Conservation (phyloP, 108 stramenopile species). For the Cyclotella atomus region DNA sequence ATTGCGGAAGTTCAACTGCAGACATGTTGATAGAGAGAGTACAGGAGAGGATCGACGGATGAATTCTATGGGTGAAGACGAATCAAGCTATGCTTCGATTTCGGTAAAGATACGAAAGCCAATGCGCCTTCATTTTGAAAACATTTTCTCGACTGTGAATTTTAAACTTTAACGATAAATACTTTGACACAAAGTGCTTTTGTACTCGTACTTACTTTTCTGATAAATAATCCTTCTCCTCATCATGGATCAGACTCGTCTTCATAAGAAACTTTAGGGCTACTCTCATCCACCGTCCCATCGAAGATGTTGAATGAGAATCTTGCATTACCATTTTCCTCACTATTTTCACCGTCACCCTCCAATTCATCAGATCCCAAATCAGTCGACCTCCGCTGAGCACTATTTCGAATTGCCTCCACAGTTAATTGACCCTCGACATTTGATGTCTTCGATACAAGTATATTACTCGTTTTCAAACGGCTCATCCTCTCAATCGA, state of each 20-base stretch:
- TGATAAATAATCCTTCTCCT: neutral
- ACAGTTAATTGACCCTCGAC: neutral
- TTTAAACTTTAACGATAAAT: too few relatives aligned
- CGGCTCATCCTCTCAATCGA: neutral
- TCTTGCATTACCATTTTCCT: neutral
- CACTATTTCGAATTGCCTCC: neutral
- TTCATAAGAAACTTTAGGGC: slow-evolving; percentile 8
- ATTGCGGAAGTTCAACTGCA: neutral
- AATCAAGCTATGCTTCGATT: too few relatives aligned
- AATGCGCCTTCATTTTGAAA: too few relatives aligned
- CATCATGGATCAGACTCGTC: slow-evolving; percentile 15
- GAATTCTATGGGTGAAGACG: too few relatives aligned
- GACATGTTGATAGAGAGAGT: neutral
- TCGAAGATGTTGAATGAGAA: slow-evolving; percentile 14
- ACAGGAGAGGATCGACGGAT: too few relatives aligned
- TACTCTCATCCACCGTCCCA: slow-evolving; percentile 1
- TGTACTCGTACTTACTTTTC: too few relatives aligned
- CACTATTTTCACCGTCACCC: neutral
- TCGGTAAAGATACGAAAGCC: too few relatives aligned
- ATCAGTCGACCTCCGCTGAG: too few relatives aligned
- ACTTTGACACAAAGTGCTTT: too few relatives aligned
- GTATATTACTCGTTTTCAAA: neutral
- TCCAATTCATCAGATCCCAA: neutral
- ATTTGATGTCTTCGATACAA: neutral
- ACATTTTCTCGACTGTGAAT: too few relatives aligned